Evolutionary conservation across 2,329 filamentous ascomycete genomes (phyloP), one percentile per base, ranked within the genome.

Genomic region (Colletotrichum camelliae): DNA sequence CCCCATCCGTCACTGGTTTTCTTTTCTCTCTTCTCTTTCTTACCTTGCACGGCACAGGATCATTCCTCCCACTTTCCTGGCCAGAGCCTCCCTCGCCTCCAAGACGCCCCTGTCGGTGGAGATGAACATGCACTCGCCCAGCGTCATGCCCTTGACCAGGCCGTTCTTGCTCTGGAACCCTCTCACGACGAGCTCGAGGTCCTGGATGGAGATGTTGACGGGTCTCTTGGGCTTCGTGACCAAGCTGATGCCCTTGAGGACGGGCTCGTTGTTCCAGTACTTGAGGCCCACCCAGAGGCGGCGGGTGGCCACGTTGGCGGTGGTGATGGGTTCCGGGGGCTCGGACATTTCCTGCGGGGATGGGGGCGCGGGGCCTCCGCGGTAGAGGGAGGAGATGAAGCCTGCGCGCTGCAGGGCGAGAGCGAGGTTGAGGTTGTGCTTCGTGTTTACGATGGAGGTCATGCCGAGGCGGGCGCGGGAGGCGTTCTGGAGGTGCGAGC

Each of bases 401-500:
- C 96, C 96, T 74, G 94, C 91, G 79, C 94, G 93, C 86, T 97
- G 95, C 60, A 98, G 90, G 48, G 94, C 94, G 24, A 97, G 90
- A 67, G 92, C 90, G 18, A 98, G 88, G 60, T 88, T 88, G 77
- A 97, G 92, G 88, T 97, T 96, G 83, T 96, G 92, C 79, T 96
- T 96, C 66, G 92, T 93, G 87, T 94, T 93, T 61, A 93, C 92
- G 77, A 98, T 90, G 9, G 95, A 97, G 37, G 96, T 98, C 67
- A 98, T 89, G 79, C 94, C 94, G 1, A 98, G 92, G 2, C 94
- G 93, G n/a, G 94, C 95, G 81, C 93, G 93, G 72, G 94, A 94
- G 79, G 94, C 95, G 88, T 98, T 98, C 85, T 97, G 95, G 73
- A 98, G 90, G 87, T 98, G 96, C 79, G 95, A 96, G 89, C 95